Evolutionary conservation across 495 filamentous ascomycete genomes (phyloP), one percentile per base, ranked within the genome.

Genomic region (Lasiosphaeria miniovina): DNA sequence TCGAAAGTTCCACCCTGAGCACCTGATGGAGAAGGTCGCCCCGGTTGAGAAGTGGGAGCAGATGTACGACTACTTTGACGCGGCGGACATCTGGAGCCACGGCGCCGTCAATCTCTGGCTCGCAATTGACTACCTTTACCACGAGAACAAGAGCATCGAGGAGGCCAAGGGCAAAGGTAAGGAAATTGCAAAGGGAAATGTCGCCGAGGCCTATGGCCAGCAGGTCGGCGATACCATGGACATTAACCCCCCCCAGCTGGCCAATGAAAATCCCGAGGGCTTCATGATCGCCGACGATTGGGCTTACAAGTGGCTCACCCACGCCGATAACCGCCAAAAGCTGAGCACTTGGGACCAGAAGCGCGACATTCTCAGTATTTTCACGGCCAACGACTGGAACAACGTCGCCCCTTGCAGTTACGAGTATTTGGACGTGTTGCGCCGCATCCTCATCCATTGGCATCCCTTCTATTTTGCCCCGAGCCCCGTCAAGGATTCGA

Each of bases 61-160:
- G 24, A 55, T 86, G 12, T 76, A 80, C 59, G 52, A 75, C n/a
- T 84, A 80, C 53, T 86, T 80, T 57, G 83, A 86, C 61, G 63
- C 68, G 3, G 57, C 70, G 46, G 83, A 86, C 54, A 76, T 84
- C 33, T 79, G 75, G 53, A 12, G 69, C 34, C 58, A 76, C 14
- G 76, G 79, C 5, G 67, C 74, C 0, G 59, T 60, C 24, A 85
- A 85, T 57, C 71, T 85, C 36, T 74, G 58, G 61, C 59, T 60
- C 4, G 72, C 79, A 6, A 56, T 80, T 17, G 45, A 65, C 9
- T 61, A 59, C 3, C 41, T 78, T 15, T 46, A 54, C 41, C 63
- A 66, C 12, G 63, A 77, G 65, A 77, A 77, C 40, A 36, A 68
- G 12, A 54, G 4, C 52, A 43, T 6, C 15, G 6, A 7, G 7